Evolutionary conservation across 2,329 filamentous ascomycete species (phyloP).

Genomic region (Drechslerella stenobrocha): DNA sequence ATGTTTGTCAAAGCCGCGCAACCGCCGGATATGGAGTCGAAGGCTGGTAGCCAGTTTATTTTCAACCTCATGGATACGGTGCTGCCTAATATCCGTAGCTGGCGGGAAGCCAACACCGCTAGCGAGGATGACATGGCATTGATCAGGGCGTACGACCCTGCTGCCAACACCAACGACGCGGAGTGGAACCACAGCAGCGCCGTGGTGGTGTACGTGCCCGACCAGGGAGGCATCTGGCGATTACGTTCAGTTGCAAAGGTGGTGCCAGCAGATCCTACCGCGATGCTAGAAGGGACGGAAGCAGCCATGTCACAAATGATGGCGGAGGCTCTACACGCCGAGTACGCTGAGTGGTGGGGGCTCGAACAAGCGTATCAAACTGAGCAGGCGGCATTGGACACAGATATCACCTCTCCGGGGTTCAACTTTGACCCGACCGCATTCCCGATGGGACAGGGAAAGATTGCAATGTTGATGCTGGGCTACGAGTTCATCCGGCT

Average conservation of each 20-base stretch:
- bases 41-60: not conserved
- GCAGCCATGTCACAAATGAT: not conserved
- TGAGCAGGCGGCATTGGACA: slow-evolving; percentile 7
- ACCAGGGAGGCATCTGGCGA: slow-evolving; percentile 2
- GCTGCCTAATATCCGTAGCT: slow-evolving; percentile 2
- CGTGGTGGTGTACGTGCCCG: not conserved
- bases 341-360: slow-evolving; percentile 11
- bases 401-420: slow-evolving; percentile 13
- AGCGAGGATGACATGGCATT: not conserved
- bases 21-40: not conserved
- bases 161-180: not conserved
- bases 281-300: not conserved
- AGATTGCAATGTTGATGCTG: slow-evolving; percentile 7
- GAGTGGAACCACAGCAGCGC: slow-evolving; percentile 6
- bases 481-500: not conserved
- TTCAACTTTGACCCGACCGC: slow-evolving; percentile 18
- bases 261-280: not conserved
- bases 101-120: slow-evolving; percentile 9
- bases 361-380: not conserved
- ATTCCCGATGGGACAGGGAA: not conserved
- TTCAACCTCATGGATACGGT: slow-evolving; percentile 12
- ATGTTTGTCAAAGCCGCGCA: slow-evolving; percentile 9
- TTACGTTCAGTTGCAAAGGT: not conserved
- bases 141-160: not conserved
- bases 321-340: not conserved